Evolutionary conservation across 2,329 filamentous ascomycete genomes (phyloP).

Genomic region (Alternaria gansuensis): DNA sequence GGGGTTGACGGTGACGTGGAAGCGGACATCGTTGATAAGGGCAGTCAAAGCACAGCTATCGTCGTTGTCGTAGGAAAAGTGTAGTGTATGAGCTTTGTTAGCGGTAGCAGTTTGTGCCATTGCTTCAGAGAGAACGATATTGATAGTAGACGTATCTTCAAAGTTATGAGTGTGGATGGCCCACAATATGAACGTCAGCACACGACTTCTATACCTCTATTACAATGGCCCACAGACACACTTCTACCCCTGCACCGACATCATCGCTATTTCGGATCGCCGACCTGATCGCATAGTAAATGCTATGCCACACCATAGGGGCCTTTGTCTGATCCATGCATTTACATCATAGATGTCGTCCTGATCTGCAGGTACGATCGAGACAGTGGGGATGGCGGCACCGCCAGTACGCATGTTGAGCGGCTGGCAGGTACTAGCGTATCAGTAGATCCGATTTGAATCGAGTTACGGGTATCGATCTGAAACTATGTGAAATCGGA

Average conservation of each 20-base stretch:
- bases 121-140: background rate
- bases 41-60: slow-evolving; percentile 27
- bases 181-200: background rate
- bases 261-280: slow-evolving; percentile 15
- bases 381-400: background rate
- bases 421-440: slow-evolving; percentile 3
- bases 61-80: slow-evolving; percentile 29
- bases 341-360: slow-evolving; percentile 26
- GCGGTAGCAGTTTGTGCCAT: slow-evolving; percentile 22
- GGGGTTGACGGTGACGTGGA: slow-evolving; percentile 24
- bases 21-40: slow-evolving; percentile 33
- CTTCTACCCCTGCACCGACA: slow-evolving; percentile 10
- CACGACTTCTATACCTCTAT: slow-evolving; percentile 7
- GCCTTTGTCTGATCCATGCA: slow-evolving; percentile 18
- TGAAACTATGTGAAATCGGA: slow-evolving; percentile 9
- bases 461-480: slow-evolving; percentile 7
- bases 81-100: slow-evolving; percentile 22
- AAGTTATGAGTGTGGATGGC: background rate
- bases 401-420: background rate
- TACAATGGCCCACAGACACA: background rate
- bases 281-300: slow-evolving; percentile 7
- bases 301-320: slow-evolving; percentile 12
- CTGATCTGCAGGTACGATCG: slow-evolving; percentile 27
- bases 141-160: background rate
- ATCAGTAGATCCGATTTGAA: background rate